Percentiles rank a stretch among this genome's conserved stretches.
Conservation (phyloP, 2,329 filamentous ascomycete genomes). For the Fusarium zealandicum region DNA sequence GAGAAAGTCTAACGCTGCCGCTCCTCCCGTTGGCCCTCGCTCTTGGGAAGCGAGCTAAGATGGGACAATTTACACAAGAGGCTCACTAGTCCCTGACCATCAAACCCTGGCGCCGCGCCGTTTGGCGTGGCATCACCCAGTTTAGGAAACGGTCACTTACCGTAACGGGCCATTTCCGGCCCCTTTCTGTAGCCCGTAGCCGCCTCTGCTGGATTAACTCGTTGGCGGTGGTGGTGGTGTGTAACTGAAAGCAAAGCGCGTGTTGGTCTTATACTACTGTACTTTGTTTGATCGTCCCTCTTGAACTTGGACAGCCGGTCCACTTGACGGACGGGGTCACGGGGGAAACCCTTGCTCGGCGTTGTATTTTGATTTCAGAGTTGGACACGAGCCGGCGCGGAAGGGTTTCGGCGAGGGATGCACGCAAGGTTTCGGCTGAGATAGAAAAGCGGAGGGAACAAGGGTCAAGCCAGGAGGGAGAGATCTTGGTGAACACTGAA, state of each 20-base stretch:
- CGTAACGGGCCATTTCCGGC: conserved; percentile 34
- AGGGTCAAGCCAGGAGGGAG: no score
- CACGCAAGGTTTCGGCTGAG: conserved; percentile 18
- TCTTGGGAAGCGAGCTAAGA: conserved; percentile 1
- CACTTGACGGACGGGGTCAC: conserved; percentile 11
- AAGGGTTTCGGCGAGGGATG: conserved; percentile 8
- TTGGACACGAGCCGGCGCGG: conserved; percentile 3
- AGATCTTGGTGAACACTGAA: no score
- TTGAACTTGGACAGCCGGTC: no score
- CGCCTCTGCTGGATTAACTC: no score
- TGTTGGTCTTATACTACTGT: not conserved
- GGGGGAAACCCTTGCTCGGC: conserved; percentile 13
- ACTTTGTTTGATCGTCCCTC: conserved; percentile 36
- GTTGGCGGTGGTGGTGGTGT: conserved; percentile 19
- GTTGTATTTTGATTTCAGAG: conserved; percentile 23
- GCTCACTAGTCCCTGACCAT: conserved; percentile 18
- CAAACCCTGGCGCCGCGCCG: conserved; percentile 14
- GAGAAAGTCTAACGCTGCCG: conserved; percentile 7
- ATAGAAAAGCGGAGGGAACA: conserved; percentile 2
- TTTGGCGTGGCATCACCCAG: conserved; percentile 29
- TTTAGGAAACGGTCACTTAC: conserved; percentile 31
- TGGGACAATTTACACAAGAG: conserved; percentile 1
- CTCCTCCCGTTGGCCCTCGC: conserved; percentile 5
- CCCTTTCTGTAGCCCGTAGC: conserved; percentile 28
- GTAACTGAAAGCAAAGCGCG: not conserved